Percentiles rank a stretch among this genome's conserved stretches.
phyloP scores from a whole-genome alignment of 345 rosid species.

The Rhodamnia rubescens region DNA sequence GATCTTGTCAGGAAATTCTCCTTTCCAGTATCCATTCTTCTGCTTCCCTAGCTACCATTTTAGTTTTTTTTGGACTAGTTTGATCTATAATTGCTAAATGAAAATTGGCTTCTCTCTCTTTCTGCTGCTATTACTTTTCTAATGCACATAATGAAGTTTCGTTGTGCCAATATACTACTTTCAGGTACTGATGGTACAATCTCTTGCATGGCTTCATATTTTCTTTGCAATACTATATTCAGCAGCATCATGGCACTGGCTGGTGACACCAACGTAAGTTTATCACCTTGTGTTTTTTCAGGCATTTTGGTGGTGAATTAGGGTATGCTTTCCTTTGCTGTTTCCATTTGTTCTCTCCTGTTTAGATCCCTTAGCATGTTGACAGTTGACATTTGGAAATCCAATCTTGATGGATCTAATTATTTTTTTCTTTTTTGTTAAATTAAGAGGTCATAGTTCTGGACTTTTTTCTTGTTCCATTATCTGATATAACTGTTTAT shows the following conservation, averaged over 20 bases:
- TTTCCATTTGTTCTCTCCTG: background rate
- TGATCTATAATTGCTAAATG: background rate
- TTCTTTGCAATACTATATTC: conserved; percentile 86
- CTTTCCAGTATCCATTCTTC: background rate
- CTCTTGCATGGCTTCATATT: conserved; percentile 91
- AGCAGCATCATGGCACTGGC: conserved; percentile 50
- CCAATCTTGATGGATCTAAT: background rate
- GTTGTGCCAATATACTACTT: background rate
- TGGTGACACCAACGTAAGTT: conserved; percentile 65
- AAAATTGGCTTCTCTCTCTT: no score
- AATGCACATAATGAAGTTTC: background rate
- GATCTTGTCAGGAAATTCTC: background rate
- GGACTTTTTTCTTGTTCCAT: background rate
- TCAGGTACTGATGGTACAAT: conserved; percentile 92
- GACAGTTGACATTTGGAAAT: background rate
- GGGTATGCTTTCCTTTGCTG: background rate
- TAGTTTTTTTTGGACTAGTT: background rate
- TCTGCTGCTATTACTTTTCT: background rate
- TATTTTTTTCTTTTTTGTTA: background rate
- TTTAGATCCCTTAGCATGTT: background rate
- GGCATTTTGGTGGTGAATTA: background rate
- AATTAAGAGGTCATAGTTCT: background rate
- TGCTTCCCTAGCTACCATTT: background rate
- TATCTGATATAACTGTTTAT: background rate
- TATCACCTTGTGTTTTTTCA: background rate